These are phyloP conservation scores for Trichophyton schoenleinii DNA, from an alignment of 2,329 filamentous ascomycete species.

Conservation along the genomic window DNA sequence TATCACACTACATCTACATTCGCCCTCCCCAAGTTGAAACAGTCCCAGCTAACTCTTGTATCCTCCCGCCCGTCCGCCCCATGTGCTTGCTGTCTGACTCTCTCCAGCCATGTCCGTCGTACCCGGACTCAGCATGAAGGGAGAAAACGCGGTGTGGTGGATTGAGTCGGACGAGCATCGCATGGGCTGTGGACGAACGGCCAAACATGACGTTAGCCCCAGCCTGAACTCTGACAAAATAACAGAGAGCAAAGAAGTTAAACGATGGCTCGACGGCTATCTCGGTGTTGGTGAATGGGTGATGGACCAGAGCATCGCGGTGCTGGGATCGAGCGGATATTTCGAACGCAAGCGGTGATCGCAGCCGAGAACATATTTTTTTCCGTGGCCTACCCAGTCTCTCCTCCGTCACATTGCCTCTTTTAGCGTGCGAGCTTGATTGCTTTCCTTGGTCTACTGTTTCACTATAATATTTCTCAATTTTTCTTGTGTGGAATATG, in stretches of 20 bases:
- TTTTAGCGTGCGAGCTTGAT: background rate
- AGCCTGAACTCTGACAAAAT: conserved; percentile 83
- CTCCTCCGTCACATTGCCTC: background rate
- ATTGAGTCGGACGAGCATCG: conserved; percentile 11
- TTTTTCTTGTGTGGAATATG: conserved; percentile 3
- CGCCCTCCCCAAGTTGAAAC: background rate
- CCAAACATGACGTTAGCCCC: conserved; percentile 30
- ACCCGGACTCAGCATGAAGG: background rate
- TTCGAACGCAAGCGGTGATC: conserved; percentile 58
- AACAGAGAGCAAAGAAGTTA: conserved; percentile 68
- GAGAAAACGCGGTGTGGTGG: conserved; percentile 6
- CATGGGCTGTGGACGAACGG: conserved; percentile 11
- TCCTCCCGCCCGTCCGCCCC: conserved; percentile 8
- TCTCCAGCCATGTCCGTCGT: background rate
- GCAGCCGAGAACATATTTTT: background rate
- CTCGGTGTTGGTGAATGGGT: conserved; percentile 92
- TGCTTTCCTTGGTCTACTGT: background rate
- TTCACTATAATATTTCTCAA: background rate
- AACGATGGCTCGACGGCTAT: conserved; percentile 85
- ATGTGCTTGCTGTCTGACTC: background rate
- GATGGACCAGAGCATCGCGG: conserved; percentile 91
- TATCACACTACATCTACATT: conserved; percentile 5
- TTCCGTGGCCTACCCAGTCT: background rate
- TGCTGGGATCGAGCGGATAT: conserved; percentile 75
- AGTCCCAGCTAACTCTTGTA: conserved; percentile 8